Conservation (phyloP, 176 grass and related monocot species). For the Bromus sterilis region DNA sequence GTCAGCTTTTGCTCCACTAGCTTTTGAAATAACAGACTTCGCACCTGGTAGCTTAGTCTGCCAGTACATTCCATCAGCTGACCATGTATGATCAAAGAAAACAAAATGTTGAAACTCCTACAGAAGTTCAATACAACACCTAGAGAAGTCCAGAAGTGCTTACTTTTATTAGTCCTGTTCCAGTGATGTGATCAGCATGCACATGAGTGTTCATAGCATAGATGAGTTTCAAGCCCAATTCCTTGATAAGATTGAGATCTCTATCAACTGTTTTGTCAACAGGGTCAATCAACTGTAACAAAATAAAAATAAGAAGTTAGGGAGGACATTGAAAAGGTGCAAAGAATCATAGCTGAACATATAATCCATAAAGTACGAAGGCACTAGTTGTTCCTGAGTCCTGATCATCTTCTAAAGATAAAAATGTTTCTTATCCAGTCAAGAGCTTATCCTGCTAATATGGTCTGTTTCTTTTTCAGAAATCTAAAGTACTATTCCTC, state of each 20-base stretch:
- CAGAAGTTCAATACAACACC: neutral
- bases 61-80: neutral
- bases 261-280: conserved; percentile 79
- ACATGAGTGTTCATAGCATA: conserved; percentile 98
- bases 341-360: neutral
- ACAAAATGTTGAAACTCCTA: neutral
- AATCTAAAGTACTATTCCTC: neutral
- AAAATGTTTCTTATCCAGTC: neutral
- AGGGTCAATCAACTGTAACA: conserved; percentile 66
- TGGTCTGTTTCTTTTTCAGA: neutral
- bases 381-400: neutral
- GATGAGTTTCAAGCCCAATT: conserved; percentile 84
- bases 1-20: conserved; percentile 64
- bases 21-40: conserved; percentile 79
- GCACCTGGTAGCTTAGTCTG: conserved; percentile 67
- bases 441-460: neutral
- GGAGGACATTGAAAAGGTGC: neutral
- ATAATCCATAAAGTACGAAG: neutral
- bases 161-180: conserved; percentile 88
- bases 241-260: conserved; percentile 80
- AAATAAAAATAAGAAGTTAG: conserved; percentile 28
- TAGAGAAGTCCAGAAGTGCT: neutral
- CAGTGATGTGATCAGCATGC: conserved; percentile 92
- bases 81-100: neutral
- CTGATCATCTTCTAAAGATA: neutral